Conservation (phyloP, 164 flowering plant genomes). For the Paratinospora sagittata region DNA sequence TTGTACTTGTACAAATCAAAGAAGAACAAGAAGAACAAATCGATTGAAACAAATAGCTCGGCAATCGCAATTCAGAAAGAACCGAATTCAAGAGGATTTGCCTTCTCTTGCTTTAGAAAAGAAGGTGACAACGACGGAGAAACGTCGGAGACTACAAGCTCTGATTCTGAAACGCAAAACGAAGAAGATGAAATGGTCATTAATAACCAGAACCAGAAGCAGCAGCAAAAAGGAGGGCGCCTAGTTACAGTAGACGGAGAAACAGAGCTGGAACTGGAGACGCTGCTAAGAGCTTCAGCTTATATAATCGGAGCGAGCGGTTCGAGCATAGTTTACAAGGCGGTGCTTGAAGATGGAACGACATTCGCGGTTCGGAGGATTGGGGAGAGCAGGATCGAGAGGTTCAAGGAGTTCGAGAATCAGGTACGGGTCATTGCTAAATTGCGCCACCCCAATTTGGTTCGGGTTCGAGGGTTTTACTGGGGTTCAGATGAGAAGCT, state of each 20-base stretch:
- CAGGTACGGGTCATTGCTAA: slow-evolving; percentile 67
- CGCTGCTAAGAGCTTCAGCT: slow-evolving; percentile 83
- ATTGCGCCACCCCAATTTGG: slow-evolving; percentile 80
- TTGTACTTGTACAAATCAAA: slow-evolving; percentile 43
- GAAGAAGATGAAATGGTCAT: background rate
- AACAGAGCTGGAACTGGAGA: slow-evolving; percentile 69
- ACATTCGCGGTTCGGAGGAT: slow-evolving; percentile 75
- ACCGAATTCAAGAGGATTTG: slow-evolving; percentile 6
- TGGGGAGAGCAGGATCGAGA: slow-evolving; percentile 55
- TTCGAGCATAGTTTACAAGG: slow-evolving; percentile 89
- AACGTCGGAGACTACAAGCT: slow-evolving; percentile 34
- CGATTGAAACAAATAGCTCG: no score
- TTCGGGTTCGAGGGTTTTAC: slow-evolving; percentile 75
- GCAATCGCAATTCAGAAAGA: slow-evolving; percentile 6
- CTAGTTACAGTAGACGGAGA: slow-evolving; percentile 77
- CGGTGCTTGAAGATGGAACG: slow-evolving; percentile 64
- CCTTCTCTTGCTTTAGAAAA: slow-evolving; percentile 38
- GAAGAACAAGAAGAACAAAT: slow-evolving; percentile 25
- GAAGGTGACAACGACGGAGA: slow-evolving; percentile 26
- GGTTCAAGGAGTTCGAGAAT: slow-evolving; percentile 74
- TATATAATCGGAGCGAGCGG: slow-evolving; percentile 87
- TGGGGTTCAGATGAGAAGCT: slow-evolving; percentile 94
- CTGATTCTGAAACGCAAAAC: slow-evolving; percentile 15
- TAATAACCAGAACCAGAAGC: slow-evolving; percentile 10
- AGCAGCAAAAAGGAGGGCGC: slow-evolving; percentile 32